These are phyloP conservation scores for Penicillium arizonense DNA, from an alignment of 495 filamentous ascomycete species.

Conservation along the genomic window DNA sequence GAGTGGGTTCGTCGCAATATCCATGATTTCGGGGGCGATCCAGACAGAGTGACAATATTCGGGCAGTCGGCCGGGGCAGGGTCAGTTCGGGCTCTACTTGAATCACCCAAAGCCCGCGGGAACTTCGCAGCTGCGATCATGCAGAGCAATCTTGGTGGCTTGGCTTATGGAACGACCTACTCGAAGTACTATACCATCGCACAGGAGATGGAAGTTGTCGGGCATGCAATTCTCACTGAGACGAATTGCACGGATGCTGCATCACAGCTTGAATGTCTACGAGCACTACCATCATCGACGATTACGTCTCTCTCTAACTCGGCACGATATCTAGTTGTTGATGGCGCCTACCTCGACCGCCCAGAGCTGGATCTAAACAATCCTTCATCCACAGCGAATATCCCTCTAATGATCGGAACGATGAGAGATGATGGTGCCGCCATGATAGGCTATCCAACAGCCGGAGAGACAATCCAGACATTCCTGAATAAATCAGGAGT, in stretches of 20 bases:
- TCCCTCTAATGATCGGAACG: constrained; percentile 19
- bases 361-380: constrained; percentile 12
- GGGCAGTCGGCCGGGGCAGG: constrained; percentile 53
- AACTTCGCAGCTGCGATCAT: constrained; percentile 42
- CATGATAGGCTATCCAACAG: constrained; percentile 20
- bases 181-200: constrained; percentile 45
- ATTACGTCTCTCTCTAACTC: constrained; percentile 23
- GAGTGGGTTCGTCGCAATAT: constrained; percentile 35
- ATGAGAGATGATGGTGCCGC: constrained; percentile 27
- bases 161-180: constrained; percentile 49
- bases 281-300: constrained; percentile 28
- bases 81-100: constrained; percentile 38
- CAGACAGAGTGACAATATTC: constrained; percentile 54
- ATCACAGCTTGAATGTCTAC: constrained; percentile 41
- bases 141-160: constrained; percentile 46
- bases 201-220: constrained; percentile 24
- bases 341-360: constrained; percentile 16
- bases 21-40: constrained; percentile 42
- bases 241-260: constrained; percentile 35
- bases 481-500: constrained; percentile 12
- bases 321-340: constrained; percentile 23
- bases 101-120: constrained; percentile 31
- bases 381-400: constrained; percentile 10
- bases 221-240: constrained; percentile 16
- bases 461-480: constrained; percentile 3